Base-by-base conservation (phyloP, 306 rosid species). In the Gleditsia sinensis region DNA sequence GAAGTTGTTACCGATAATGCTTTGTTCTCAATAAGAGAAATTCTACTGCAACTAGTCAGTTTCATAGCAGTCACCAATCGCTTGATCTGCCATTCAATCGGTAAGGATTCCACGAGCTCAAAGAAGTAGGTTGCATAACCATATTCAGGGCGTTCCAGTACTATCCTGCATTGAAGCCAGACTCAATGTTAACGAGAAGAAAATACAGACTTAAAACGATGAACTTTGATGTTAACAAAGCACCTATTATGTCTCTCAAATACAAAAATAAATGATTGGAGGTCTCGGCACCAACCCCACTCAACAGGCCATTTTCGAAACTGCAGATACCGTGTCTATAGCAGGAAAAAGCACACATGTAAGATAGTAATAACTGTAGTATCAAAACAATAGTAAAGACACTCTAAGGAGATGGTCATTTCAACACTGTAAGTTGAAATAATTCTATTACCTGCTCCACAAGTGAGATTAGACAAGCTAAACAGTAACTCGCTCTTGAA, bases 281-380 rank as follows among this genome's bases (percentile, higher is more conserved):
- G 92, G 71, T 91, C 98, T 43, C 94, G 89, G 79, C 98, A 91
- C 98, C 98, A 94, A 61, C 98, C 98, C 98, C 98, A 91, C 81
- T 91, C 97, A 28, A 74, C 97, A 30, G 96, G 98, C 97, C 92
- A 91, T 34, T 83, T 85, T 11, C 88, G 86, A 78, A 94, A 90
- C 75, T 81, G 87, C 75, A 94, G 84, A 83, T 85, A 85, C 11
- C 90, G 78, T 19, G 92, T 60, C 98, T 94, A 89, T 63, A 60
- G 54, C 64, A 78, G 49, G 70, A 60, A 75, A 13, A 65, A 62
- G 33, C 16, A 21, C 37, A 37, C 53, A 40, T 25, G 24, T 34
- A 67, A 75, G 71, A 67, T 27, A 54, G 20, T 25, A 58, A 69
- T 33, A 45, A 27, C 17, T 27, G 45, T 25, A 67, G 53, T 4